Percentiles rank a stretch among this genome's conserved stretches.
phyloP scores from a whole-genome alignment of 768 basidiomycete species.

The Inosperma sp. region DNA sequence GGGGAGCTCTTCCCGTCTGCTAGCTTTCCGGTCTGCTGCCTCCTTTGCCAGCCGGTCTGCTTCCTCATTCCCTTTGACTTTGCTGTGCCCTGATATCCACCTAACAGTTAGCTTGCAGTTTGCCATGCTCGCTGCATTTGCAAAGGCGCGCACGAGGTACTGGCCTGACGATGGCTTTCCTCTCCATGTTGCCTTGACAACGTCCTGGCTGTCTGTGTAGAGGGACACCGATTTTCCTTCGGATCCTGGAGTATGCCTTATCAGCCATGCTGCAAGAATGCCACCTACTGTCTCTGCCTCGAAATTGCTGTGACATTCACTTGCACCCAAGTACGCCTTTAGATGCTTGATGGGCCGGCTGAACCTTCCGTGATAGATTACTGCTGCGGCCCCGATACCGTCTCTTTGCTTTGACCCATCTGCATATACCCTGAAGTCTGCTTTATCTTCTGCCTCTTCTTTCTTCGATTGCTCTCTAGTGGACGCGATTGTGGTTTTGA shows the following conservation, averaged over 20 bases:
- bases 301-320: conserved; percentile 15
- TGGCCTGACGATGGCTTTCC: conserved; percentile 13
- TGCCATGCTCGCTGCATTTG: neutral
- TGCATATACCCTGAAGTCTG: conserved; percentile 9
- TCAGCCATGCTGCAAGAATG: conserved; percentile 18
- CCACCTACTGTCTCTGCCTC: conserved; percentile 20
- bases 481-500: neutral
- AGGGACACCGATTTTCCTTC: conserved; percentile 2
- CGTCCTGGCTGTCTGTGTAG: conserved; percentile 16
- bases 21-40: conserved; percentile 11
- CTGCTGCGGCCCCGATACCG: conserved; percentile 20
- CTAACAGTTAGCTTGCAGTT: conserved; percentile 4
- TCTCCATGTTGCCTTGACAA: conserved; percentile 6
- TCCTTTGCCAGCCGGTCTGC: conserved; percentile 27
- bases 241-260: neutral
- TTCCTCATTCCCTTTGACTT: conserved; percentile 24
- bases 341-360: neutral
- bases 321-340: conserved; percentile 14
- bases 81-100: conserved; percentile 27
- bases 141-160: conserved; percentile 7
- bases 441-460: neutral
- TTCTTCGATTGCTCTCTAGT: neutral
- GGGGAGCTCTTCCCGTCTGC: conserved; percentile 10
- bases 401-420: conserved; percentile 11
- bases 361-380: conserved; percentile 5